phyloP scores from a whole-genome alignment of 805 yeast species.

The Candida parachauliodes region DNA sequence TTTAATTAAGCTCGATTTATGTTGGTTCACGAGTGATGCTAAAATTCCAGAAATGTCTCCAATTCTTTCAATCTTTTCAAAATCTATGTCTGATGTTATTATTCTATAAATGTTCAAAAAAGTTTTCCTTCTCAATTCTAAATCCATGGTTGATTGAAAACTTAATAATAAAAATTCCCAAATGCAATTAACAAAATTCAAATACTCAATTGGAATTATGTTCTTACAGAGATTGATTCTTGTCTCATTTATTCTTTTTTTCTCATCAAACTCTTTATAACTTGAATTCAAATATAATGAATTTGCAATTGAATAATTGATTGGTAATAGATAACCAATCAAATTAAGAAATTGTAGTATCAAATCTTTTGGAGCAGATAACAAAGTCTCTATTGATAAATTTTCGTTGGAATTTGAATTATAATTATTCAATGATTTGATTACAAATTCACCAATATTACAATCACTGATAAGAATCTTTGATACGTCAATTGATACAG shows the following conservation, averaged over 20 bases:
- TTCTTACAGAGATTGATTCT: conserved; percentile 29
- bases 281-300: conserved; percentile 26
- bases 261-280: conserved; percentile 21
- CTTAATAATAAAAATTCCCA: conserved; percentile 57
- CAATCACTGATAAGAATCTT: conserved; percentile 45
- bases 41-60: conserved; percentile 44
- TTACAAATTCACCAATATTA: conserved; percentile 45
- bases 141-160: conserved; percentile 71
- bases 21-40: conserved; percentile 59
- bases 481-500: conserved; percentile 42
- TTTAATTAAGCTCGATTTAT: not conserved
- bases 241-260: conserved; percentile 22
- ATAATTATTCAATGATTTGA: conserved; percentile 49
- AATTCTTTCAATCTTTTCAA: conserved; percentile 29
- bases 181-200: conserved; percentile 41
- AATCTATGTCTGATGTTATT: conserved; percentile 28
- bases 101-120: conserved; percentile 54
- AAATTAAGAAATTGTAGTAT: conserved; percentile 52
- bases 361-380: conserved; percentile 70
- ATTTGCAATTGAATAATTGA: conserved; percentile 23
- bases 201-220: conserved; percentile 19
- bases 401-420: conserved; percentile 25
- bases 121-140: conserved; percentile 54
- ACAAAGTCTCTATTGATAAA: conserved; percentile 60
- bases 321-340: conserved; percentile 57